Evolutionary conservation across 1,139 yeast species (phyloP).

Genomic region (Blastobotrys illinoisensis): DNA sequence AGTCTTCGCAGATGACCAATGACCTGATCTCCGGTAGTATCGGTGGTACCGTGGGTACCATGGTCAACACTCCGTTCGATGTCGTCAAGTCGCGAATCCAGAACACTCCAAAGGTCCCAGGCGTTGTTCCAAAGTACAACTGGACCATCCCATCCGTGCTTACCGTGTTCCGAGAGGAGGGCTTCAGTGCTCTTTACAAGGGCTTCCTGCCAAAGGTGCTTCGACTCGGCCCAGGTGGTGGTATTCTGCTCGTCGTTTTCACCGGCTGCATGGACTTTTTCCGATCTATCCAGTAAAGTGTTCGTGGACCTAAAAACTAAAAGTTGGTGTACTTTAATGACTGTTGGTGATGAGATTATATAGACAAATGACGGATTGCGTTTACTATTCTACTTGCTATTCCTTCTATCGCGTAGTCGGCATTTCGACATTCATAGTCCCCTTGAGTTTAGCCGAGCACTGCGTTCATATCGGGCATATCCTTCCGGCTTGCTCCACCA

Average conservation of each 20-base stretch:
- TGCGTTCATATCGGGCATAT: not conserved
- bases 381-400: not conserved
- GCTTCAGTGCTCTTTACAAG: slow-evolving; percentile 66
- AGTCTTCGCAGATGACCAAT: slow-evolving; percentile 69
- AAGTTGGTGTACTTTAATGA: not conserved
- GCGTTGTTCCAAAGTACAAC: slow-evolving; percentile 67
- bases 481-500: not conserved
- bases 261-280: slow-evolving; percentile 93
- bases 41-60: slow-evolving; percentile 96
- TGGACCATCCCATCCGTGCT: slow-evolving; percentile 85
- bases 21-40: slow-evolving; percentile 89
- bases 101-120: slow-evolving; percentile 65
- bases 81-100: slow-evolving; percentile 97
- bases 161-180: slow-evolving; percentile 83
- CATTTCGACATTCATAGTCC: no score
- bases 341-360: not conserved
- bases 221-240: slow-evolving; percentile 99
- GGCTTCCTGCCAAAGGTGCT: slow-evolving; percentile 96
- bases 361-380: not conserved
- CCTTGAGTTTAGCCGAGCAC: not conserved
- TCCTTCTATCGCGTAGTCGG: not conserved
- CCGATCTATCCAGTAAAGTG: slow-evolving; percentile 51
- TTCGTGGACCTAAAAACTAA: not conserved
- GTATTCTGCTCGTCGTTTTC: slow-evolving; percentile 91
- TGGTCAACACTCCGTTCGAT: slow-evolving; percentile 93